A percentile compares a stretch with the other conserved stretches of the same genome.
These are phyloP conservation scores for Lasiodiplodia theobromae DNA, from an alignment of 2,329 filamentous ascomycete species.

Conservation along the genomic window DNA sequence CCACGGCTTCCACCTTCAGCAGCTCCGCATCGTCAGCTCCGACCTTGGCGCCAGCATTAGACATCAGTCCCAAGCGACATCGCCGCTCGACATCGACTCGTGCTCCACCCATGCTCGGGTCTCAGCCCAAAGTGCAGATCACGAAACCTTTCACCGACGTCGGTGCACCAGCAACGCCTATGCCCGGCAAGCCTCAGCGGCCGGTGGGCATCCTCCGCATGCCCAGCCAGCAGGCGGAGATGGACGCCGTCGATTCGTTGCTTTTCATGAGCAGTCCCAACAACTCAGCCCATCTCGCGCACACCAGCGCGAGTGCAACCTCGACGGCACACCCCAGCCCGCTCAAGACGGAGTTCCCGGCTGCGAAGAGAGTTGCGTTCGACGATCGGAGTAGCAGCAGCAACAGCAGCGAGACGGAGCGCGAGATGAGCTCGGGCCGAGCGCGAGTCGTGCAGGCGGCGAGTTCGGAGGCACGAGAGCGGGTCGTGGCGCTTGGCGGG, in stretches of 20 bases:
- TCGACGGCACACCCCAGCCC: slow-evolving; percentile 38
- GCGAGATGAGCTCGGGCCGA: not conserved
- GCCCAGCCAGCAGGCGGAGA: slow-evolving; percentile 74
- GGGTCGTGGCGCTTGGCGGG: slow-evolving; percentile 15
- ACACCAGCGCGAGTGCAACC: slow-evolving; percentile 10
- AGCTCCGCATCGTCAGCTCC: slow-evolving; percentile 34
- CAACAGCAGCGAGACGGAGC: slow-evolving; percentile 11
- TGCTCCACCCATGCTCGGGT: slow-evolving; percentile 42
- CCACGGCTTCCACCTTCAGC: slow-evolving; percentile 41
- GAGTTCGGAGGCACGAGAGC: slow-evolving; percentile 12
- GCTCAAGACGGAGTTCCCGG: slow-evolving; percentile 38
- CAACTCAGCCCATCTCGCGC: slow-evolving; percentile 60
- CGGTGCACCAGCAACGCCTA: slow-evolving; percentile 39
- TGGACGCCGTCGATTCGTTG: slow-evolving; percentile 81
- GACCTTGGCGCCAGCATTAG: slow-evolving; percentile 44
- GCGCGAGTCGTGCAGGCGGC: slow-evolving; percentile 10
- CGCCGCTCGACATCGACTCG: slow-evolving; percentile 45
- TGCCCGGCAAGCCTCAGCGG: slow-evolving; percentile 45
- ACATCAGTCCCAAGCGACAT: slow-evolving; percentile 43
- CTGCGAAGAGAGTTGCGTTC: slow-evolving; percentile 27
- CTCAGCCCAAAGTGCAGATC: slow-evolving; percentile 38
- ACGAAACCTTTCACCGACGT: slow-evolving; percentile 31
- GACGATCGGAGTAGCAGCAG: slow-evolving; percentile 24
- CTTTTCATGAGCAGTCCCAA: slow-evolving; percentile 83
- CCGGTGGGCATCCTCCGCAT: slow-evolving; percentile 66